Conservation (phyloP, 2,329 filamentous ascomycete species). For the Triangularia verruculosa region DNA sequence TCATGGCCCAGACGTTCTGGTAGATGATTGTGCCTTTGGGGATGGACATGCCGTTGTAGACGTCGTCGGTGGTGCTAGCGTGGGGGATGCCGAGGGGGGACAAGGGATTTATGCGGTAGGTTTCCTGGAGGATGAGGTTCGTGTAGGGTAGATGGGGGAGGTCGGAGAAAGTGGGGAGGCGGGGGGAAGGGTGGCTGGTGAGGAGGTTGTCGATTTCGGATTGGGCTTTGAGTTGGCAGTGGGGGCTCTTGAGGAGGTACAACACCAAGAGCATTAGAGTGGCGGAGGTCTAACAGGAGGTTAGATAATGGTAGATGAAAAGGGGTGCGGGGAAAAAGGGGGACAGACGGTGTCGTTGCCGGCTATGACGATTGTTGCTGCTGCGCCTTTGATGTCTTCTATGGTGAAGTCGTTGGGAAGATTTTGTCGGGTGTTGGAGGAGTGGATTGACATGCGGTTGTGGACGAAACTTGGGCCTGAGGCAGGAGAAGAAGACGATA, state of each 20-base stretch:
- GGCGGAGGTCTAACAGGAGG: constrained; percentile 24
- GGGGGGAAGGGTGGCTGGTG: constrained; percentile 28
- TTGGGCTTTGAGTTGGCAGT: constrained; percentile 36
- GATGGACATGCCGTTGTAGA: constrained; percentile 44
- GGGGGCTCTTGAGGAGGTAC: constrained; percentile 40
- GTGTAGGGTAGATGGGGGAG: constrained; percentile 36
- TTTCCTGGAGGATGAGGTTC: constrained; percentile 36
- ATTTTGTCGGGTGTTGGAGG: constrained; percentile 7
- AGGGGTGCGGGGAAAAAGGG: constrained; percentile 7
- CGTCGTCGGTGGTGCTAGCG: constrained; percentile 38
- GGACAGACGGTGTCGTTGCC: constrained; percentile 30
- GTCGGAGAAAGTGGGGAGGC: constrained; percentile 30
- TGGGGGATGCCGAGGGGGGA: constrained; percentile 40
- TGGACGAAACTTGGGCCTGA: constrained; percentile 20
- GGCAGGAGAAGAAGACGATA: background rate
- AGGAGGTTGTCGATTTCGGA: constrained; percentile 38
- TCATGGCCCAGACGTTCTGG: constrained; percentile 41
- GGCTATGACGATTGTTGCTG: constrained; percentile 31
- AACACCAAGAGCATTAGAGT: constrained; percentile 37
- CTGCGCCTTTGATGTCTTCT: constrained; percentile 32
- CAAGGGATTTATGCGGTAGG: constrained; percentile 34
- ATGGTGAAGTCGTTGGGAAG: constrained; percentile 23
- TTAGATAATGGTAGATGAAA: background rate
- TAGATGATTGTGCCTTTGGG: constrained; percentile 44
- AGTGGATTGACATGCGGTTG: constrained; percentile 16